Evolutionary conservation across 768 basidiomycete species (phyloP).

Genomic region (Termitomyces sp.): DNA sequence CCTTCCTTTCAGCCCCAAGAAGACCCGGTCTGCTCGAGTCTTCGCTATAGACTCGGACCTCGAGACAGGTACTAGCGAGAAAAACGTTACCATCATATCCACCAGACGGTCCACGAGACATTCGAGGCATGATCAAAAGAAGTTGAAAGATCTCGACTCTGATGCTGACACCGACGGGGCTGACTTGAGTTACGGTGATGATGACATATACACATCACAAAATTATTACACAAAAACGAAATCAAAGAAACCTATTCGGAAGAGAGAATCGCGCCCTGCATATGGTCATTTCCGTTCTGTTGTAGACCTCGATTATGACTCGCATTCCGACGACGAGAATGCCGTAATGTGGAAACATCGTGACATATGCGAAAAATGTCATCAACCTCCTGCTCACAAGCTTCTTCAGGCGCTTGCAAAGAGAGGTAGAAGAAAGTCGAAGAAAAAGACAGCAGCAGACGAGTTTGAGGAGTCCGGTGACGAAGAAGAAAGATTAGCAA

Average conservation of each 20-base stretch:
- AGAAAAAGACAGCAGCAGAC: constrained; percentile 39
- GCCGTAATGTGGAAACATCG: constrained; percentile 57
- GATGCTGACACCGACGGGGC: constrained; percentile 19
- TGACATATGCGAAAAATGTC: constrained; percentile 67
- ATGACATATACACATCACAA: constrained; percentile 13
- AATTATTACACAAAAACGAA: constrained; percentile 7
- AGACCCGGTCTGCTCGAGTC: constrained; percentile 39
- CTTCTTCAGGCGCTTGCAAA: constrained; percentile 33
- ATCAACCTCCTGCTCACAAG: constrained; percentile 49
- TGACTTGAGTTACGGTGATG: constrained; percentile 28
- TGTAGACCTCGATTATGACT: constrained; percentile 37
- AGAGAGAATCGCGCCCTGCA: constrained; percentile 26
- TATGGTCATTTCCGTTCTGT: constrained; percentile 42
- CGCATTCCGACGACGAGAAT: constrained; percentile 50
- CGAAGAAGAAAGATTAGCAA: constrained; percentile 42
- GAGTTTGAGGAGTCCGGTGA: constrained; percentile 50
- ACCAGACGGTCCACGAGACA: constrained; percentile 49
- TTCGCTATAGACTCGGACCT: constrained; percentile 30
- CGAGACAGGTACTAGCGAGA: constrained; percentile 18
- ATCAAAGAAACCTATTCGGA: constrained; percentile 16
- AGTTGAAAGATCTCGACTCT: constrained; percentile 24
- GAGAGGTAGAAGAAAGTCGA: constrained; percentile 33
- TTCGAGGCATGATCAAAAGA: constrained; percentile 41
- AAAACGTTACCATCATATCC: constrained; percentile 20
- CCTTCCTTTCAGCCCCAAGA: constrained; percentile 67